phyloP scores from a whole-genome alignment of 1,284 basidiomycete genomes.

The Puccinia polysora region DNA sequence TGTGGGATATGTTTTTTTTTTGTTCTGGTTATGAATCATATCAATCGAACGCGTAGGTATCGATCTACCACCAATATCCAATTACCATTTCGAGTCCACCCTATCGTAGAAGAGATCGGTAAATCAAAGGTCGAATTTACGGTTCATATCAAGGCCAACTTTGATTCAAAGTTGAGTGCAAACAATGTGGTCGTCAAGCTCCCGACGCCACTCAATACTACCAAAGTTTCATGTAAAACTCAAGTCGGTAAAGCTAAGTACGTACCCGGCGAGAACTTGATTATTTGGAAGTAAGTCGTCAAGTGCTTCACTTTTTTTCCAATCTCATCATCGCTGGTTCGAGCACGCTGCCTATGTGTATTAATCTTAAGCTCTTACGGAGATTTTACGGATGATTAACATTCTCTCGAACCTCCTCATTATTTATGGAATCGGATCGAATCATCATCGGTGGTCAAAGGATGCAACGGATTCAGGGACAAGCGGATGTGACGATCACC shows the following conservation, averaged over 20 bases:
- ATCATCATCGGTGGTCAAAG: no score
- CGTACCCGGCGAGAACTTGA: conserved; percentile 85
- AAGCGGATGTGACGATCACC: conserved; percentile 78
- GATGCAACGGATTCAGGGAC: conserved; percentile 85
- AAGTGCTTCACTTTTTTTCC: neutral
- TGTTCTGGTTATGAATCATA: neutral
- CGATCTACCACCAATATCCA: conserved; percentile 93
- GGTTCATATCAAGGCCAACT: conserved; percentile 80
- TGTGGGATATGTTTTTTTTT: neutral
- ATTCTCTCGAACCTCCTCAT: neutral
- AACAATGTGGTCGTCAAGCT: conserved; percentile 88
- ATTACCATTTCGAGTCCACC: conserved; percentile 80
- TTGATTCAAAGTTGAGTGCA: conserved; percentile 84
- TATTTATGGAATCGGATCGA: no score
- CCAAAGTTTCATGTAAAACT: conserved; percentile 83
- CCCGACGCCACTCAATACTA: conserved; percentile 92
- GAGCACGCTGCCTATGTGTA: neutral
- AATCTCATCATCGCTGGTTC: no score
- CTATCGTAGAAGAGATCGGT: conserved; percentile 86
- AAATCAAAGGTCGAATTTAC: conserved; percentile 88
- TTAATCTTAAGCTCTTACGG: neutral
- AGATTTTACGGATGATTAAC: neutral
- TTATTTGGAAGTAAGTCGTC: conserved; percentile 87
- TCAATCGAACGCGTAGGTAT: no score
- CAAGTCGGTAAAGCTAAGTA: conserved; percentile 94